Percentiles rank a stretch among this genome's conserved stretches.
phyloP scores from a whole-genome alignment of 176 grass and related monocot species.

The Saccharum officinarum region DNA sequence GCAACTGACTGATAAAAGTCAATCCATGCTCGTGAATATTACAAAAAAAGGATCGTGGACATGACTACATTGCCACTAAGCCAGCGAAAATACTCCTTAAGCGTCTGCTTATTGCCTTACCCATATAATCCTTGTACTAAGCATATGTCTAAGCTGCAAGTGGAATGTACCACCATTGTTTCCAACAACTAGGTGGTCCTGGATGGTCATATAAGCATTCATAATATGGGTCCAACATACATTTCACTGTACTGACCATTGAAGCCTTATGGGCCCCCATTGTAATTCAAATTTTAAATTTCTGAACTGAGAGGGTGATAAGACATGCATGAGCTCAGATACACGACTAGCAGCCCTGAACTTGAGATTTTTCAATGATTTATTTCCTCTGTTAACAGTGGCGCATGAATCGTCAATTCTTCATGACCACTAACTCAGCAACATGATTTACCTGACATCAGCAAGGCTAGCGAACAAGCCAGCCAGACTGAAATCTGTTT shows the following conservation, averaged over 20 bases:
- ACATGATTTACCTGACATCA: not conserved
- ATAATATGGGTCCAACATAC: not conserved
- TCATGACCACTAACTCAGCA: not conserved
- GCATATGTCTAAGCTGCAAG: not conserved
- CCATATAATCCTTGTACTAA: not conserved
- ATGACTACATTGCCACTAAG: not conserved
- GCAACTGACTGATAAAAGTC: not conserved
- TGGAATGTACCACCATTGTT: constrained; percentile 4
- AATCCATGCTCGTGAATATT: not conserved
- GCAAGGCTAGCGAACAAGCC: not conserved
- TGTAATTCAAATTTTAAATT: not conserved
- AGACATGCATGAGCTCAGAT: not conserved
- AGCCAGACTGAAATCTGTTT: not conserved
- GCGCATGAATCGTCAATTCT: not conserved
- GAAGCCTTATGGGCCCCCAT: not conserved
- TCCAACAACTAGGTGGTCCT: constrained; percentile 14
- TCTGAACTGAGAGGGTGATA: not conserved
- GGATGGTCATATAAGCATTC: not conserved
- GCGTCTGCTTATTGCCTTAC: not conserved
- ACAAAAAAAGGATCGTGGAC: not conserved
- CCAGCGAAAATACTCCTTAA: not conserved
- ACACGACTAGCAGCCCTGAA: not conserved
- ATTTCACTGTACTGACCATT: not conserved
- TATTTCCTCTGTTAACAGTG: not conserved
- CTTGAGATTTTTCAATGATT: not conserved